Conservation (phyloP, 2,329 filamentous ascomycete species). For the Paecilomyces sp. region DNA sequence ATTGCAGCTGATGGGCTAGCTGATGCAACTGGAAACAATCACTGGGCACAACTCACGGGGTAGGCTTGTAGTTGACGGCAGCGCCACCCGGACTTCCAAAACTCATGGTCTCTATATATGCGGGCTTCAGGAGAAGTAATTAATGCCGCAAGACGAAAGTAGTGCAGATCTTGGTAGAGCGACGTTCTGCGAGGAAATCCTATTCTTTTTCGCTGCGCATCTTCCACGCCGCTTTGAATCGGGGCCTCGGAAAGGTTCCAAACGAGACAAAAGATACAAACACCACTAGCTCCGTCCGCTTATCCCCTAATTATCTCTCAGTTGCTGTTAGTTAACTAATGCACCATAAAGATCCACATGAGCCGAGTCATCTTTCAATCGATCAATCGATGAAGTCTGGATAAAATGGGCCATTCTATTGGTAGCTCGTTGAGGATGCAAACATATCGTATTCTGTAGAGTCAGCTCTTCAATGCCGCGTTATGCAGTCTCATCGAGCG, state of each 20-base stretch:
- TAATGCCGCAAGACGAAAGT: neutral
- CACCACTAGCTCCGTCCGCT: conserved; percentile 1
- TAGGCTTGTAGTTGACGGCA: conserved; percentile 58
- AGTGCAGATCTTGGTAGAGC: neutral
- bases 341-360: neutral
- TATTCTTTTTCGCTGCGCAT: neutral
- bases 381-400: neutral
- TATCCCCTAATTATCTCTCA: neutral
- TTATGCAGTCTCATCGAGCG: neutral
- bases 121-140: neutral
- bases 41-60: conserved; percentile 49
- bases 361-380: neutral
- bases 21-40: neutral
- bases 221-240: neutral
- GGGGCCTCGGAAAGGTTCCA: conserved; percentile 8
- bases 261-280: conserved; percentile 23
- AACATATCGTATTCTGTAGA: neutral
- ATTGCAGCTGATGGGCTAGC: neutral
- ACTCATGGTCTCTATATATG: conserved; percentile 29
- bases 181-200: neutral
- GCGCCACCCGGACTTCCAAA: conserved; percentile 67
- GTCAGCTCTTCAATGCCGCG: neutral
- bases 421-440: neutral
- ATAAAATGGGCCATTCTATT: neutral
- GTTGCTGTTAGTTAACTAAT: neutral